Conservation (phyloP, 2,329 filamentous ascomycete genomes). For the Claviceps maximensis region DNA sequence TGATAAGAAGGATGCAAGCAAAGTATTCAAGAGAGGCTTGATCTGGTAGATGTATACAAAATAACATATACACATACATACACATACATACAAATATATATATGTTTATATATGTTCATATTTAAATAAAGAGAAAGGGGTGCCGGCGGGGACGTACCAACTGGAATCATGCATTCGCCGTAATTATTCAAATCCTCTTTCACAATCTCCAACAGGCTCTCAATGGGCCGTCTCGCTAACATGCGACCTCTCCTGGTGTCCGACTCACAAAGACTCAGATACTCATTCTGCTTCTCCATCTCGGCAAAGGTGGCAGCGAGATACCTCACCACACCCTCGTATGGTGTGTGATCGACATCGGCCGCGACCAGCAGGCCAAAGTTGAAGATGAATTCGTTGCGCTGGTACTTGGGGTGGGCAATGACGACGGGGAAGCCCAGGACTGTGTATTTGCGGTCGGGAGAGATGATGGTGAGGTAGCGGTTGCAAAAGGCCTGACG, state of each 20-base stretch:
- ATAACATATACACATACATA: too few relatives aligned
- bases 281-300: constrained; percentile 82
- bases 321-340: constrained; percentile 74
- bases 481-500: constrained; percentile 92
- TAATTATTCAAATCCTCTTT: constrained; percentile 91
- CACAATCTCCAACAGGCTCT: constrained; percentile 69
- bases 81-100: too few relatives aligned
- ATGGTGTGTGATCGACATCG: constrained; percentile 57
- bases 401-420: constrained; percentile 65
- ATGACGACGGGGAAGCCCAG: constrained; percentile 86
- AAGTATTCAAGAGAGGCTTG: too few relatives aligned
- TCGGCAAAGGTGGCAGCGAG: constrained; percentile 75
- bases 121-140: too few relatives aligned
- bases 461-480: constrained; percentile 66
- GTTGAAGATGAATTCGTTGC: constrained; percentile 98
- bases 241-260: constrained; percentile 18
- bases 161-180: constrained; percentile 95
- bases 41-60: too few relatives aligned
- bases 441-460: constrained; percentile 57
- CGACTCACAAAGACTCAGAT: constrained; percentile 52
- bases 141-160: constrained; percentile 52
- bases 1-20: neutral
- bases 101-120: too few relatives aligned
- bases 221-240: constrained; percentile 51
- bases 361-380: constrained; percentile 71